phyloP scores from a whole-genome alignment of 2,329 filamentous ascomycete genomes.

The Calonectria multiphialidica region DNA sequence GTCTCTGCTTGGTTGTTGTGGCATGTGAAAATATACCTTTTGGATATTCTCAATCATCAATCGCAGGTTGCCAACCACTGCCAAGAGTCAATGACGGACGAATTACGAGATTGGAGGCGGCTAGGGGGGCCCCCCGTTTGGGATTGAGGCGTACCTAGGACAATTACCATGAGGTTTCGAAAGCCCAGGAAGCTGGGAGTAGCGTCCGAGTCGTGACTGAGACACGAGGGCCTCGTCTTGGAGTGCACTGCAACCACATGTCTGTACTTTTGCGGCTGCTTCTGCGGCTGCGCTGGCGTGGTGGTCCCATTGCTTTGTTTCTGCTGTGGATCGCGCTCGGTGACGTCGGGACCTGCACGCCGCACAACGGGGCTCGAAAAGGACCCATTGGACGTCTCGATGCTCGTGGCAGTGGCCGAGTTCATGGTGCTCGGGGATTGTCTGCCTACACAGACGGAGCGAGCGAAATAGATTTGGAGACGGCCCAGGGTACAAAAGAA shows the following conservation, averaged over 20 bases:
- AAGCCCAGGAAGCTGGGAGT: constrained; percentile 93
- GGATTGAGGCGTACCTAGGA: constrained; percentile 72
- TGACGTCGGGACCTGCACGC: constrained; percentile 44
- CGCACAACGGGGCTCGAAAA: constrained; percentile 36
- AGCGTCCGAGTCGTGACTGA: constrained; percentile 83
- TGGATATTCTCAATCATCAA: constrained; percentile 97
- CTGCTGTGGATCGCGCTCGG: constrained; percentile 39
- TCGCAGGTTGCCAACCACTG: constrained; percentile 92
- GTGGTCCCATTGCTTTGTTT: constrained; percentile 39
- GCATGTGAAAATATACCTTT: constrained; percentile 70
- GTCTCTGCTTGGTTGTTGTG: background rate
- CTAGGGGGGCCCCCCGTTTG: constrained; percentile 26
- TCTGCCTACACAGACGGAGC: constrained; percentile 29
- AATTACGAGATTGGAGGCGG: background rate
- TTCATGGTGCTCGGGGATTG: constrained; percentile 50
- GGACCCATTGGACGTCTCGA: constrained; percentile 46
- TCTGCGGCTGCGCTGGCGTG: constrained; percentile 35
- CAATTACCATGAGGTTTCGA: constrained; percentile 94
- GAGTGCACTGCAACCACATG: constrained; percentile 92
- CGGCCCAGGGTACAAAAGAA: background rate
- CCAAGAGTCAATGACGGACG: constrained; percentile 34
- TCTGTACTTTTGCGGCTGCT: constrained; percentile 75
- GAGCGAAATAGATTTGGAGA: constrained; percentile 9
- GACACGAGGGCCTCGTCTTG: constrained; percentile 77
- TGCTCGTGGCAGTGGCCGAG: constrained; percentile 54